These are phyloP conservation scores for Monosporascus sp. DNA, from an alignment of 2,329 filamentous ascomycete species.

Conservation along the genomic window DNA sequence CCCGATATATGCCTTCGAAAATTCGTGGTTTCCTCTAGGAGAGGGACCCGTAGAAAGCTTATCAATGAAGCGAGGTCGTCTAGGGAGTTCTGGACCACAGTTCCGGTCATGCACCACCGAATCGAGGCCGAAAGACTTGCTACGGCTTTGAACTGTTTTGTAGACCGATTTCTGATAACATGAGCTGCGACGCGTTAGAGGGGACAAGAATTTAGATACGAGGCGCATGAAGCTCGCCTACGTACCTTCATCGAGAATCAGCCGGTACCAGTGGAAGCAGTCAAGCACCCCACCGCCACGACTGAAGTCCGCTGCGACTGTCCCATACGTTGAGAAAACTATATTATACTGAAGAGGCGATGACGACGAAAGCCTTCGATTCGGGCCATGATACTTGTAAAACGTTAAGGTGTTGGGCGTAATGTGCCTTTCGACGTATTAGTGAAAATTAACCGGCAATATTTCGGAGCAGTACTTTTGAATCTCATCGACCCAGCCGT, in stretches of 20 bases:
- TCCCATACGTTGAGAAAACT: constrained; percentile 16
- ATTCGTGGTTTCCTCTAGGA: constrained; percentile 5
- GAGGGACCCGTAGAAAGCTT: constrained; percentile 12
- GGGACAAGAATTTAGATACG: background rate
- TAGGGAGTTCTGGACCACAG: constrained; percentile 17
- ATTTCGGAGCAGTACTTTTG: constrained; percentile 6
- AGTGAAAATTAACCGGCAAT: background rate
- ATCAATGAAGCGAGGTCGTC: constrained; percentile 15
- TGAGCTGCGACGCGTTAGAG: constrained; percentile 4
- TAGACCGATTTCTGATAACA: constrained; percentile 13
- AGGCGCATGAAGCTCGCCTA: background rate
- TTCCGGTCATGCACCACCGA: constrained; percentile 19
- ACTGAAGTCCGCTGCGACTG: constrained; percentile 11
- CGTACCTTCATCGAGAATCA: constrained; percentile 18
- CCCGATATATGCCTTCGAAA: constrained; percentile 12
- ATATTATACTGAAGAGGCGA: constrained; percentile 7
- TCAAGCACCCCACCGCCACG: constrained; percentile 9
- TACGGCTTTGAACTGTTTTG: constrained; percentile 17
- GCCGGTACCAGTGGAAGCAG: constrained; percentile 9
- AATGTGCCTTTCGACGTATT: constrained; percentile 7
- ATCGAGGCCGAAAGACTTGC: constrained; percentile 9
- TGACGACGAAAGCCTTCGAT: constrained; percentile 5
- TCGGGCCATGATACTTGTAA: constrained; percentile 14
- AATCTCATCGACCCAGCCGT: constrained; percentile 12
- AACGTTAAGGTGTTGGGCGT: constrained; percentile 5